These are phyloP conservation scores for Leccinum griseonigrum DNA, from an alignment of 1,284 basidiomycete species.

Conservation along the genomic window DNA sequence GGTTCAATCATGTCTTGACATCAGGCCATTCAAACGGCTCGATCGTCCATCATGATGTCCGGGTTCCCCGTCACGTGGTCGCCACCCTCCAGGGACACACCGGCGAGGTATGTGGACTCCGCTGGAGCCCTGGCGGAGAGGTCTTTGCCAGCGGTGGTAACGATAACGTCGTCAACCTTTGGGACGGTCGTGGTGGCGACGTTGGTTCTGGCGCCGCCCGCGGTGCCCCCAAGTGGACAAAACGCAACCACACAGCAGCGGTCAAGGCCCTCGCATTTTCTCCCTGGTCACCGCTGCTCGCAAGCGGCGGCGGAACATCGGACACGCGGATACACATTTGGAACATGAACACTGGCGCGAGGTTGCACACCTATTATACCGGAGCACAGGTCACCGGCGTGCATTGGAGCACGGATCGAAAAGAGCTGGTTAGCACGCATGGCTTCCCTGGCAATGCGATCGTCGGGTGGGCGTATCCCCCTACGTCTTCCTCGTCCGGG, in stretches of 20 bases:
- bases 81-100: slow-evolving; percentile 86
- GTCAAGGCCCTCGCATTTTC: slow-evolving; percentile 98
- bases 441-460: slow-evolving; percentile 83
- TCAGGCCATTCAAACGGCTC: slow-evolving; percentile 89
- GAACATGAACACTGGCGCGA: slow-evolving; percentile 88
- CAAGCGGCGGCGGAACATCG: slow-evolving; percentile 92
- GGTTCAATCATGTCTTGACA: slow-evolving; percentile 85
- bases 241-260: slow-evolving; percentile 91
- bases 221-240: slow-evolving; percentile 83
- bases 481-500: slow-evolving; percentile 43
- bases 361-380: slow-evolving; percentile 80
- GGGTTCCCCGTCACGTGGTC: slow-evolving; percentile 84
- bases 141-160: slow-evolving; percentile 93
- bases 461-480: slow-evolving; percentile 67
- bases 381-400: slow-evolving; percentile 90
- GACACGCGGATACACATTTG: slow-evolving; percentile 95
- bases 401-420: slow-evolving; percentile 85
- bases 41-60: slow-evolving; percentile 94
- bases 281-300: slow-evolving; percentile 91
- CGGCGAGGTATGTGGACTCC: slow-evolving; percentile 85
- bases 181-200: slow-evolving; percentile 83
- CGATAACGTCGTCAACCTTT: slow-evolving; percentile 96
- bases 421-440: slow-evolving; percentile 92
- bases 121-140: slow-evolving; percentile 83
- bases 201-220: slow-evolving; percentile 52